Evolutionary conservation across 1,139 yeast genomes (phyloP).

Genomic region (Kodamaea alishanica): DNA sequence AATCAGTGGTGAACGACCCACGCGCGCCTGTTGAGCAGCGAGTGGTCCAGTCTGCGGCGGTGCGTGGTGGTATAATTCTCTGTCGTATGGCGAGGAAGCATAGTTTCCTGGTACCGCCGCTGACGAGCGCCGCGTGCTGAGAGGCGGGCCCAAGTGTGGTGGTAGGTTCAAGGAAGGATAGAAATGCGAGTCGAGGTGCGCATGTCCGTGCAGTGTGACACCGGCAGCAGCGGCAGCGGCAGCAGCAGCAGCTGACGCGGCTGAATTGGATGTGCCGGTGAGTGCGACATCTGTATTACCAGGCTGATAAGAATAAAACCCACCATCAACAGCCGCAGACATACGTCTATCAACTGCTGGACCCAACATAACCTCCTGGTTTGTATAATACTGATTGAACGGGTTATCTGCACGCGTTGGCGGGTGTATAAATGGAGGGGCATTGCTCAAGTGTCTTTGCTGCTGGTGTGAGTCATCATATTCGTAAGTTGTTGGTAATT

Average conservation of each 20-base stretch:
- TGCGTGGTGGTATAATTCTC: slow-evolving; percentile 8
- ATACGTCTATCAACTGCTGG: slow-evolving; percentile 35
- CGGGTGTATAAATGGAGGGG: slow-evolving; percentile 38
- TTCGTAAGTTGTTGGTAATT: slow-evolving; percentile 53
- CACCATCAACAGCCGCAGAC: slow-evolving; percentile 41
- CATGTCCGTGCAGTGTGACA: slow-evolving; percentile 2
- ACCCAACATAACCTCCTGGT: slow-evolving; percentile 34
- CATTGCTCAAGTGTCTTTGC: slow-evolving; percentile 14
- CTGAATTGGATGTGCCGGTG: slow-evolving; percentile 2
- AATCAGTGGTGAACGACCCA: slow-evolving; percentile 35
- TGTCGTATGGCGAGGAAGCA: slow-evolving; percentile 6
- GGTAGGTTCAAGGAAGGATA: slow-evolving; percentile 10
- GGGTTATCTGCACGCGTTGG: slow-evolving; percentile 50
- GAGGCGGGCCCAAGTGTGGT: slow-evolving; percentile 9
- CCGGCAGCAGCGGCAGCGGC: slow-evolving; percentile 3
- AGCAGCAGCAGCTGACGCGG: slow-evolving; percentile 3
- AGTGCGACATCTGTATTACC: background rate
- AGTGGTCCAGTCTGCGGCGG: slow-evolving; percentile 7
- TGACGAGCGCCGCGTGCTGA: slow-evolving; percentile 11
- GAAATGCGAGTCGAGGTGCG: slow-evolving; percentile 2
- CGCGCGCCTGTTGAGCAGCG: slow-evolving; percentile 2
- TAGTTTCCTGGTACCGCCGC: slow-evolving; percentile 8
- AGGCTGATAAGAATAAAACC: no score
- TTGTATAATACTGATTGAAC: slow-evolving; percentile 43
- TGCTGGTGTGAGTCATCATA: slow-evolving; percentile 22